Evolutionary conservation across 345 rosid genomes (phyloP).

Genomic region (Firmiana major): DNA sequence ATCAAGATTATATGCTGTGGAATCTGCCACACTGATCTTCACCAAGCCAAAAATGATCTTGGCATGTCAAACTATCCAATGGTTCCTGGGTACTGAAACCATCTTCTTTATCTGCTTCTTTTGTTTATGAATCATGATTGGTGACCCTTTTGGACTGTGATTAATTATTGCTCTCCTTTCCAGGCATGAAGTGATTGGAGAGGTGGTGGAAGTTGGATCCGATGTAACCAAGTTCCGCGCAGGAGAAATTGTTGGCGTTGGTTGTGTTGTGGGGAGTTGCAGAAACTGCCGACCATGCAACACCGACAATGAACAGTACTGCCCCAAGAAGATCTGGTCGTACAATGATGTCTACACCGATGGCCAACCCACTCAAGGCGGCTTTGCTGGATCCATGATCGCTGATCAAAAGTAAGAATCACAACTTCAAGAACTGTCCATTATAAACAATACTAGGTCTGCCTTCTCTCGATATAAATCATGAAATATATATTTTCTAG

Average conservation of each 20-base stretch:
- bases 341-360: conserved; percentile 49
- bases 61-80: conserved; percentile 67
- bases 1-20: conserved; percentile 63
- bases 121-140: no score
- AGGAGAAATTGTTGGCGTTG: conserved; percentile 65
- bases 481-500: no score
- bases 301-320: conserved; percentile 57
- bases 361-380: conserved; percentile 55
- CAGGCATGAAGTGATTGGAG: conserved; percentile 81
- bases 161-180: background rate
- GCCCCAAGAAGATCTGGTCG: conserved; percentile 51
- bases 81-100: conserved; percentile 64
- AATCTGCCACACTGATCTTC: conserved; percentile 74
- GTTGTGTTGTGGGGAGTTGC: conserved; percentile 53
- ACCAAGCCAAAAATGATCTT: conserved; percentile 58
- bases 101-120: no score
- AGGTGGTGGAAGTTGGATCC: conserved; percentile 65
- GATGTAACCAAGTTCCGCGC: conserved; percentile 42
- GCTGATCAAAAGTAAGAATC: conserved; percentile 53
- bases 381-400: conserved; percentile 48
- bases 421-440: background rate
- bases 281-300: conserved; percentile 44
- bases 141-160: background rate
- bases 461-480: no score
- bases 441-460: background rate